Evolutionary conservation across 2,329 filamentous ascomycete genomes (phyloP).

Genomic region (Beauveria bassiana): DNA sequence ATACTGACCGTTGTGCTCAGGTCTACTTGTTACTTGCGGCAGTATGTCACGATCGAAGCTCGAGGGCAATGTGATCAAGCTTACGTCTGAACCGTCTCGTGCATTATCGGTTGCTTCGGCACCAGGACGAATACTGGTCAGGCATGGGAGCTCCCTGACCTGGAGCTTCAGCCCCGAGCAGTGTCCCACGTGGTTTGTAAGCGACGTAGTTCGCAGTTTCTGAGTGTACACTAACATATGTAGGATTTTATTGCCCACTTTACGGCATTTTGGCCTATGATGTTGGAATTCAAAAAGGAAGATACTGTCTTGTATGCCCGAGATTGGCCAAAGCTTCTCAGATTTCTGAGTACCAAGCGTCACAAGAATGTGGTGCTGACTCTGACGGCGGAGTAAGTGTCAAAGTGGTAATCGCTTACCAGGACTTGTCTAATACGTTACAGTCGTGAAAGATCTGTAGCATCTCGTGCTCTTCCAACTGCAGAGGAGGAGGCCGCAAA

Average conservation of each 20-base stretch:
- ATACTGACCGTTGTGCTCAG: conserved; percentile 14
- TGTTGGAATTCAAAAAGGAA: conserved; percentile 29
- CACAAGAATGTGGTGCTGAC: conserved; percentile 18
- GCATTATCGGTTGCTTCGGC: conserved; percentile 11
- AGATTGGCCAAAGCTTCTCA: conserved; percentile 24
- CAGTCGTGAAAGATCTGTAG: neutral
- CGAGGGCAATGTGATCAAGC: conserved; percentile 24
- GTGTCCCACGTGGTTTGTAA: conserved; percentile 39
- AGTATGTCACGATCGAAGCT: conserved; percentile 27
- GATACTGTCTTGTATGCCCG: conserved; percentile 20
- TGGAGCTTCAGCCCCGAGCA: conserved; percentile 32
- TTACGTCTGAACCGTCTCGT: conserved; percentile 22
- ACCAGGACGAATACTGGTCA: conserved; percentile 25
- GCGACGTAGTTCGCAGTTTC: conserved; percentile 8
- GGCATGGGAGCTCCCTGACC: conserved; percentile 25
- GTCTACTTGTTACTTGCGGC: conserved; percentile 35
- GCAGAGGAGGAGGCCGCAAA: neutral
- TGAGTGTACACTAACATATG: conserved; percentile 3
- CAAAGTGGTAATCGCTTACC: neutral
- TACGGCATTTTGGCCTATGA: conserved; percentile 33
- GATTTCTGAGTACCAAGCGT: conserved; percentile 16
- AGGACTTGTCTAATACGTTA: neutral
- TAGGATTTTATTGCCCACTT: conserved; percentile 35
- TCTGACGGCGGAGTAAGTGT: conserved; percentile 17
- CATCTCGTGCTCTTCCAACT: neutral